These are phyloP conservation scores for Colletotrichum graminicola DNA, from an alignment of 2,329 filamentous ascomycete genomes.

Conservation along the genomic window DNA sequence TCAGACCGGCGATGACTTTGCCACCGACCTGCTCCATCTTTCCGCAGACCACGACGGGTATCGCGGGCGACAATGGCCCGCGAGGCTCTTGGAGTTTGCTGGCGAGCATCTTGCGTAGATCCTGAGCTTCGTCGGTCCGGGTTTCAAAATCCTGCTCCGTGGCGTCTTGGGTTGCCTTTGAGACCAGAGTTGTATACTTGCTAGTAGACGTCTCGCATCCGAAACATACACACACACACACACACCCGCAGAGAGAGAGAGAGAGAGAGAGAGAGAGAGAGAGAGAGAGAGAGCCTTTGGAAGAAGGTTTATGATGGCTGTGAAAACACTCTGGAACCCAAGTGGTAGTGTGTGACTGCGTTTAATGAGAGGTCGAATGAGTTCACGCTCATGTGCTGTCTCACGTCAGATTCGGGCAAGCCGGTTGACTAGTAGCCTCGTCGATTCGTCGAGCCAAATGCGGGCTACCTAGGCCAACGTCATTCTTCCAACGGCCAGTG, in stretches of 20 bases:
- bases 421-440: too few species aligned
- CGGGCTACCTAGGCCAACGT: neutral
- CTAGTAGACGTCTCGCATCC: neutral
- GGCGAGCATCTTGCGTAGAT: neutral
- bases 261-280: too few species aligned
- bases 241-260: too few species aligned
- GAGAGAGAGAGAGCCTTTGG: neutral
- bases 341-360: too few species aligned
- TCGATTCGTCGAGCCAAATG: neutral
- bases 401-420: conserved; percentile 11
- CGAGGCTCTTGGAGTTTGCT: neutral
- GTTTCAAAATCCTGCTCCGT: neutral
- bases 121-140: neutral
- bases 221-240: too few species aligned
- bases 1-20: conserved; percentile 45
- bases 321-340: too few species aligned
- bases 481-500: neutral
- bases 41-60: conserved; percentile 46
- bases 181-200: conserved; percentile 24
- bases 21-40: conserved; percentile 45
- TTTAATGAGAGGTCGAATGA: neutral
- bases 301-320: neutral
- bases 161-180: conserved; percentile 14
- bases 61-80: neutral
- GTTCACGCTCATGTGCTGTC: neutral